Evolutionary conservation across 108 stramenopile genomes (phyloP), one percentile per base, ranked within the genome.

Genomic region (Fistulifera pelliculosa): DNA sequence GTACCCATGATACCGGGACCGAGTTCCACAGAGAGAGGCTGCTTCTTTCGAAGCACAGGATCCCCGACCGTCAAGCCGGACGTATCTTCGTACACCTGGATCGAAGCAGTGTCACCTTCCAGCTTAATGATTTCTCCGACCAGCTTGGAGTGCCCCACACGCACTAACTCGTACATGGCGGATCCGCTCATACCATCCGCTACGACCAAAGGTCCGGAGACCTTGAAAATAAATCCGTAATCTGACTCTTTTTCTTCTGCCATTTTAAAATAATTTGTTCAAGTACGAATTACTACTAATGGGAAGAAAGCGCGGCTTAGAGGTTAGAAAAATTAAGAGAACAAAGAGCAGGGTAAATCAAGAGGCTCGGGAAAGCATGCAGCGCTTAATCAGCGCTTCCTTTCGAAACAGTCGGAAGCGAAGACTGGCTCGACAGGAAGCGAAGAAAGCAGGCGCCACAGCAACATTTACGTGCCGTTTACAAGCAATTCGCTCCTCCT

Each of bases 61-160:
- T 98, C 97, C 28, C 97, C 99, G 39, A 99, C 96, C 25, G 94
- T 96, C 31, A 99, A 71, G 35, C 99, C 99, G 16, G 90, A 89
- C 25, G 97, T 98, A 66, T 98, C 95, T 70, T 98, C 97, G 76
- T 98, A 98, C 17, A 98, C 96, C 69, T 99, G 96, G 43, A 99
- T 97, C 52, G 88, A 94, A 49, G 97, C 99, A 8, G 97, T 98
- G 79, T 98, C 96, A 39, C 96, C 96, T 62, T 98, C 96, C 28
- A 99, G 80, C 89, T 97, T 94, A 70, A 99, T 99, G 58, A 99
- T 99, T 70, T 99, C 99, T 52, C 99, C 99, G 49, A 99, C 99
- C 15, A 99, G 90, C 75, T 96, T 96, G 76, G 86, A 79, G 72
- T 96, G 94, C 8, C 99, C 99, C 26, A 99, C 99, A 68, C 96